Base-by-base conservation (phyloP, 192 early-diverging fungal genomes). In the Lunasporangiospora selenospora region DNA sequence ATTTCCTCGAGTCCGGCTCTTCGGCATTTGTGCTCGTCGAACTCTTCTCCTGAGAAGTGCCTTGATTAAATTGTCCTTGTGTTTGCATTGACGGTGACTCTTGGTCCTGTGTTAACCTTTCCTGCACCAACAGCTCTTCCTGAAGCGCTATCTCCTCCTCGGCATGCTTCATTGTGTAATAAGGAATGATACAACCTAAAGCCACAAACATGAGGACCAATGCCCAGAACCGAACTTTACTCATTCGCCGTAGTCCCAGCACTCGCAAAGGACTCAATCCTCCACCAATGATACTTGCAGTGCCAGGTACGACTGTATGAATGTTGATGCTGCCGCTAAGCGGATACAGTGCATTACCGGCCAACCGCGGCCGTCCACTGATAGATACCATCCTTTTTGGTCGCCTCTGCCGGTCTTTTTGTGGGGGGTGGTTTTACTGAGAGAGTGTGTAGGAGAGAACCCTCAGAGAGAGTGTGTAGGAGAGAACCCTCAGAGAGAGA, bases 121-220 rank as follows among this genome's bases (percentile, higher is more conserved):
- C n/a, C 27, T 21, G 18, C 34, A 34, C 19, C 15, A 26, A n/a
- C 16, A 18, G 6, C 1, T 18, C 12, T 13, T 73, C 39, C 42
- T 56, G 59, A n/a, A 43, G 53, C 12, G 48, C 33, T 12, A 18
- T 30, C 21, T 62, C 54, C 13, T 73, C 60, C 36, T 58, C 54
- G 2, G 69, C 59, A 24, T 58, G 53, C 41, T 53, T 73, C 69
- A 73, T 73, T n/a, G 63, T 55, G 47, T 63, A 73, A 26, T 63
- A 63, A 21, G 69, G 69, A 18, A 73, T 62, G 21, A 73, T 73
- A 37, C 69, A 73, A 1, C 69, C 69, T 36, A 73, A 19, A 10
- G 54, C 54, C 2, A 73, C 3, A 37, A 63, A 73, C 15, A 58
- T 6, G 27, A 53, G 7, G 21, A 63, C 11, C 19, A 63, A 3